Evolutionary conservation across 805 yeast genomes (phyloP).

Genomic region (Nakazawaea siamensis): DNA sequence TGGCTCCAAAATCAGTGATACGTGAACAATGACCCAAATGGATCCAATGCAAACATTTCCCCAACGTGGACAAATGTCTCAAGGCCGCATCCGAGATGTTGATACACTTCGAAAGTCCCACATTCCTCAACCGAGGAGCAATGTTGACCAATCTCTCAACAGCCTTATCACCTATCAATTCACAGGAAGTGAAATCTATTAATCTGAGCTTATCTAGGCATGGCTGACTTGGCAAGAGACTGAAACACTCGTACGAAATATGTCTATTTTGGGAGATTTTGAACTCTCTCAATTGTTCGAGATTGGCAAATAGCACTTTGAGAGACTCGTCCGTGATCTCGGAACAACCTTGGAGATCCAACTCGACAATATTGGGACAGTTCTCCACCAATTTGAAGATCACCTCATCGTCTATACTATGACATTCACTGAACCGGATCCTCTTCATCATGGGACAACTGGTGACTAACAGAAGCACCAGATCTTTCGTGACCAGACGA

Average conservation of each 20-base stretch:
- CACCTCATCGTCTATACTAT: conserved; percentile 54
- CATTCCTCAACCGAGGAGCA: conserved; percentile 84
- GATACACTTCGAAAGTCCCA: conserved; percentile 83
- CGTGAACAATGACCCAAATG: conserved; percentile 92
- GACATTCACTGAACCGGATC: conserved; percentile 71
- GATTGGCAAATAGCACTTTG: conserved; percentile 43
- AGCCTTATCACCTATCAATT: conserved; percentile 69
- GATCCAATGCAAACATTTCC: conserved; percentile 75
- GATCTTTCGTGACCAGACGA: conserved; percentile 54
- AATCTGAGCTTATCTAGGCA: conserved; percentile 64
- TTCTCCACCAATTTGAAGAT: conserved; percentile 52
- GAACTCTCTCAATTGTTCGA: conserved; percentile 76
- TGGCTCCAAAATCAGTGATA: conserved; percentile 85
- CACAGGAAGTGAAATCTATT: conserved; percentile 79
- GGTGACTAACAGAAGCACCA: conserved; percentile 48
- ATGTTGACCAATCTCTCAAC: conserved; percentile 61
- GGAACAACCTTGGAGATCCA: conserved; percentile 81
- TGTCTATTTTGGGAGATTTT: conserved; percentile 68
- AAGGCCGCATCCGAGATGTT: conserved; percentile 79
- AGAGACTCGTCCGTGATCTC: conserved; percentile 60
- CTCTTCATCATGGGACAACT: conserved; percentile 73
- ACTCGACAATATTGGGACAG: conserved; percentile 80
- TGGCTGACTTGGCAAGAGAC: conserved; percentile 36
- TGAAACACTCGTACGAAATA: conserved; percentile 61
- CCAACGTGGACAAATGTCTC: conserved; percentile 61